phyloP scores from a whole-genome alignment of 2,329 filamentous ascomycete species.

The Trichoderma lentiforme region DNA sequence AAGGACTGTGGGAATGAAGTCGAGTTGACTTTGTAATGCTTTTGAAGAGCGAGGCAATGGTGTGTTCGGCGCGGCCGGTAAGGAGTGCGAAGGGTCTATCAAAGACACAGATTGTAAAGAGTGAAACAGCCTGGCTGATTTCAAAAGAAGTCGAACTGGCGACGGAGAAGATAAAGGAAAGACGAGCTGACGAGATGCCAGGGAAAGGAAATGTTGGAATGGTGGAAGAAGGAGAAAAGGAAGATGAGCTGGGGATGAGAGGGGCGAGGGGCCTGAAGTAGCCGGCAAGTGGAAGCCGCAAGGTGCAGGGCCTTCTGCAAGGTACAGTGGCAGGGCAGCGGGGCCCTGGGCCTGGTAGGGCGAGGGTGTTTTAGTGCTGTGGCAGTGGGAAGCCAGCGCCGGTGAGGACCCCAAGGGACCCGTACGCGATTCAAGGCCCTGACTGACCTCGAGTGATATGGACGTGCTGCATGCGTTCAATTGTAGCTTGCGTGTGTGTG shows the following conservation, averaged over 20 bases:
- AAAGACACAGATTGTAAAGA: constrained; percentile 46
- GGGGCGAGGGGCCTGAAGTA: constrained; percentile 14
- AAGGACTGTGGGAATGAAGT: constrained; percentile 1
- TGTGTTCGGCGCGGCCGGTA: constrained; percentile 35
- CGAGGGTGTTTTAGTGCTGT: not conserved
- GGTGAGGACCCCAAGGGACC: not conserved
- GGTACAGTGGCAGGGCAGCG: constrained; percentile 3
- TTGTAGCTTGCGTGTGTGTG: not conserved
- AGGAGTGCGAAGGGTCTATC: constrained; percentile 43
- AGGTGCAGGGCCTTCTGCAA: constrained; percentile 12
- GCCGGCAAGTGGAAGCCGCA: constrained; percentile 14
- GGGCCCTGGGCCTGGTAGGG: not conserved
- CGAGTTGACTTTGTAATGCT: constrained; percentile 1
- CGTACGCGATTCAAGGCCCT: not conserved
- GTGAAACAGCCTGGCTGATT: constrained; percentile 34
- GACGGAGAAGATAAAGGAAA: constrained; percentile 25
- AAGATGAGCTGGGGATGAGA: constrained; percentile 16
- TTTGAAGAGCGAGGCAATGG: not conserved
- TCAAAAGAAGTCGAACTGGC: constrained; percentile 23
- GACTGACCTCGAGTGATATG: not conserved
- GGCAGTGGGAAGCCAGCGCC: not conserved
- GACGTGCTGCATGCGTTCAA: not conserved
- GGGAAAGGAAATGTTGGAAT: constrained; percentile 23
- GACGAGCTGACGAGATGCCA: constrained; percentile 20
- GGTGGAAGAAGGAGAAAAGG: constrained; percentile 22